A percentile compares a stretch with the other conserved stretches of the same genome.
Evolutionary conservation across 331 rosid species (phyloP).

Genomic region (Stylosanthes scabra): DNA sequence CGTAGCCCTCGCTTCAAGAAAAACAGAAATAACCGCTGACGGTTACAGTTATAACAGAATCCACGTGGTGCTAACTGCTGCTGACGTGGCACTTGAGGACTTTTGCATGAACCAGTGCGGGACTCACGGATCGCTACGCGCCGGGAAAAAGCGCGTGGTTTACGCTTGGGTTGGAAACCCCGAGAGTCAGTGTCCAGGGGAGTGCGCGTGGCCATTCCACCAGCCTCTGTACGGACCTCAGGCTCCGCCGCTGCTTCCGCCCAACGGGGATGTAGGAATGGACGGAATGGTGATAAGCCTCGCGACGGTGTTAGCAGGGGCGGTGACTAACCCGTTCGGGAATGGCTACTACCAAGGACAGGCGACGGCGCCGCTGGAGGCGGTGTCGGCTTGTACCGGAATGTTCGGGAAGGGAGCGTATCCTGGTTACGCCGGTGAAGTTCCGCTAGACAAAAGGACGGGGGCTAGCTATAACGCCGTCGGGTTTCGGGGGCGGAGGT

Average conservation of each 20-base stretch:
- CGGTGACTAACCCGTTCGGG: slow-evolving; percentile 69
- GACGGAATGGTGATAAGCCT: slow-evolving; percentile 70
- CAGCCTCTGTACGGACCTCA: slow-evolving; percentile 71
- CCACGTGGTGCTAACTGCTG: slow-evolving; percentile 55
- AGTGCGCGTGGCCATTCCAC: slow-evolving; percentile 82
- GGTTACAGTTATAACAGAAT: slow-evolving; percentile 27
- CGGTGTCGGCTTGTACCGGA: slow-evolving; percentile 71
- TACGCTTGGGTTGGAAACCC: slow-evolving; percentile 84
- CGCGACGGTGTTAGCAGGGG: slow-evolving; percentile 65
- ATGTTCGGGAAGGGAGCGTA: slow-evolving; percentile 66
- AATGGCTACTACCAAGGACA: slow-evolving; percentile 64
- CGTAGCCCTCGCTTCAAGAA: slow-evolving; percentile 45
- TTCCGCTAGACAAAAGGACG: slow-evolving; percentile 53
- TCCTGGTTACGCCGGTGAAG: slow-evolving; percentile 67
- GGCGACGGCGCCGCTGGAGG: slow-evolving; percentile 67
- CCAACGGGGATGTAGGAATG: slow-evolving; percentile 65
- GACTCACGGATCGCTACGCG: slow-evolving; percentile 38
- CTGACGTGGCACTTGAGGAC: slow-evolving; percentile 61
- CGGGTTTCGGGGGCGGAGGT: slow-evolving; percentile 19
- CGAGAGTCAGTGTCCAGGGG: slow-evolving; percentile 67
- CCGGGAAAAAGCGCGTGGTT: slow-evolving; percentile 32
- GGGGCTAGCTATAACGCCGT: slow-evolving; percentile 50
- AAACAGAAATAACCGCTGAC: background rate
- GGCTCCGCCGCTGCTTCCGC: slow-evolving; percentile 52
- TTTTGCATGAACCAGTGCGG: slow-evolving; percentile 73